These are phyloP conservation scores for Boletus rufocinnamomeus DNA, from an alignment of 768 basidiomycete genomes.

Conservation along the genomic window DNA sequence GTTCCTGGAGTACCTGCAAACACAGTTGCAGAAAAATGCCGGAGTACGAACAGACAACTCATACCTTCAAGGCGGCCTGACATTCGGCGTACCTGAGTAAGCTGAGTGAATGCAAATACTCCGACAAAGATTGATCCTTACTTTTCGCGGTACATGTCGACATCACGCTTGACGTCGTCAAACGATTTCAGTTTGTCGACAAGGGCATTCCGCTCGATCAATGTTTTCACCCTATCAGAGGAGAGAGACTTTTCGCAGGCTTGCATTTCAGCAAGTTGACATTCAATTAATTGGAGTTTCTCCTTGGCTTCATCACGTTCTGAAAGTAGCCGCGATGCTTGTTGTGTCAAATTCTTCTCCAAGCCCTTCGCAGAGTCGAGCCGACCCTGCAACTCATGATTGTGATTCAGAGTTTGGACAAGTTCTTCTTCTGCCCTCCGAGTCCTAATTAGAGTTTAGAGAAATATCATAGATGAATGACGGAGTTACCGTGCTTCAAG, in stretches of 20 bases:
- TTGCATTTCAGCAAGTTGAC: slow-evolving; percentile 21
- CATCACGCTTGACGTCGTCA: slow-evolving; percentile 23
- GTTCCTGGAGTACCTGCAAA: slow-evolving; percentile 52
- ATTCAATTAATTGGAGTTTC: slow-evolving; percentile 17
- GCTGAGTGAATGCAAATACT: slow-evolving; percentile 1
- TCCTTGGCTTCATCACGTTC: slow-evolving; percentile 27
- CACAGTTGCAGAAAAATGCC: background rate
- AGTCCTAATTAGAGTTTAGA: slow-evolving; percentile 21
- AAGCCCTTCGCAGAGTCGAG: slow-evolving; percentile 25
- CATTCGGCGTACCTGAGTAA: slow-evolving; percentile 21
- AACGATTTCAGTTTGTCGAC: slow-evolving; percentile 24
- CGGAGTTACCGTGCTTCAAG: slow-evolving; percentile 30
- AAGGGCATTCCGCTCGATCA: slow-evolving; percentile 24
- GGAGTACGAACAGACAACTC: background rate
- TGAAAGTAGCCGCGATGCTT: slow-evolving; percentile 28
- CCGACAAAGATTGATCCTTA: slow-evolving; percentile 11
- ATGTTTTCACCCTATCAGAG: slow-evolving; percentile 17
- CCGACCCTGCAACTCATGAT: slow-evolving; percentile 32
- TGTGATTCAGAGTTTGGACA: slow-evolving; percentile 19
- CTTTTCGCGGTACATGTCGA: slow-evolving; percentile 27
- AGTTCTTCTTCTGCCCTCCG: slow-evolving; percentile 25
- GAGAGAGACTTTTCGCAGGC: slow-evolving; percentile 19
- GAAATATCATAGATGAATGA: background rate
- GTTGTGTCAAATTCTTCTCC: slow-evolving; percentile 29
- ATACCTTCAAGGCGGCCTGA: slow-evolving; percentile 28